Evolutionary conservation across 2,329 filamentous ascomycete genomes (phyloP).

Genomic region (Arthroderma sp.): DNA sequence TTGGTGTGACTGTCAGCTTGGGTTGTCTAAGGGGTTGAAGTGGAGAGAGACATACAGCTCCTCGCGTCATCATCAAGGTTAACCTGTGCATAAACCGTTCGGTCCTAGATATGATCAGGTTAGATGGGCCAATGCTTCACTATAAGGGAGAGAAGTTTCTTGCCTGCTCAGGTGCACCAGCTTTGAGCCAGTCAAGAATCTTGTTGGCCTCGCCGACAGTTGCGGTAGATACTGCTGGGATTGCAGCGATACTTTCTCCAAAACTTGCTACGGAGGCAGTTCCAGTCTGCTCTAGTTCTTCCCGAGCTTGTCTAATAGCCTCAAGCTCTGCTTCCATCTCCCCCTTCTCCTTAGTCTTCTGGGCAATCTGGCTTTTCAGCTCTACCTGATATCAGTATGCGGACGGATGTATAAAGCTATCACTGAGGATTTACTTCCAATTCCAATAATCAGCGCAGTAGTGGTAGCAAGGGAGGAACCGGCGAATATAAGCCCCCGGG

Average conservation of each 20-base stretch:
- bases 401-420: background rate
- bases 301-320: background rate
- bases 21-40: background rate
- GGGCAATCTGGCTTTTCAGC: background rate
- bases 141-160: background rate
- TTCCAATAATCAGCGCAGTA: background rate
- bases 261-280: background rate
- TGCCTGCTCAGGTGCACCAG: background rate
- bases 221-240: background rate
- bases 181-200: background rate
- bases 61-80: background rate
- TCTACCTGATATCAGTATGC: background rate
- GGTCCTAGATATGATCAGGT: background rate
- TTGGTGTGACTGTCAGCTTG: background rate
- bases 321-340: background rate
- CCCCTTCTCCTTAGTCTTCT: background rate
- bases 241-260: background rate
- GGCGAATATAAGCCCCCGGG: background rate
- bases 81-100: background rate
- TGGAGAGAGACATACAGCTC: background rate
- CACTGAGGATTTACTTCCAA: background rate
- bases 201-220: background rate
- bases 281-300: background rate
- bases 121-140: background rate
- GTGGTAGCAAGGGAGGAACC: background rate